phyloP scores from a whole-genome alignment of 805 yeast genomes.

The Pichia eremophila region DNA sequence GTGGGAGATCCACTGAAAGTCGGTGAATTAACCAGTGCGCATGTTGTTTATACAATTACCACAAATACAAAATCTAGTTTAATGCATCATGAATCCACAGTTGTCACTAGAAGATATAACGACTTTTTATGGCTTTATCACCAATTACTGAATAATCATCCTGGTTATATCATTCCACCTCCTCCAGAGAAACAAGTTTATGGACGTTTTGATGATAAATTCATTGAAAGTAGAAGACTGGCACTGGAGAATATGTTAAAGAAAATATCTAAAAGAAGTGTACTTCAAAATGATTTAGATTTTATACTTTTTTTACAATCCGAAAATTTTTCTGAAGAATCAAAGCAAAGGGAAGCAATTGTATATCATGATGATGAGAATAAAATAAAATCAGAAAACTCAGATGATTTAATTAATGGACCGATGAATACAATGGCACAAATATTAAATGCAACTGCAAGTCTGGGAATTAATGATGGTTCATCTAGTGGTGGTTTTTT shows the following conservation, averaged over 20 bases:
- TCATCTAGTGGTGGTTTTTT: conserved; percentile 42
- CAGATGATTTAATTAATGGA: neutral
- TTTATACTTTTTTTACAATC: conserved; percentile 70
- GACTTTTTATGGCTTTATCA: conserved; percentile 94
- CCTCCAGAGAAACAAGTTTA: conserved; percentile 92
- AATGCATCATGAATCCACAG: conserved; percentile 29
- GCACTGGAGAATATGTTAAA: conserved; percentile 80
- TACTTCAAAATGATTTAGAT: conserved; percentile 62
- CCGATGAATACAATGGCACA: conserved; percentile 21
- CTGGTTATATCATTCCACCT: conserved; percentile 88
- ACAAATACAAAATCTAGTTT: conserved; percentile 44
- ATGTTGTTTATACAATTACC: conserved; percentile 75
- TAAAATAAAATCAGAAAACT: conserved; percentile 9
- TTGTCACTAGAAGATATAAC: conserved; percentile 76
- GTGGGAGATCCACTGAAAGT: conserved; percentile 90
- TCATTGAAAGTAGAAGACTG: conserved; percentile 75
- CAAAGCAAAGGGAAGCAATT: conserved; percentile 57
- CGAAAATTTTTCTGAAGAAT: conserved; percentile 55
- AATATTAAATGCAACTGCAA: conserved; percentile 16
- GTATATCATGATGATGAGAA: conserved; percentile 23
- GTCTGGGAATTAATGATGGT: conserved; percentile 14
- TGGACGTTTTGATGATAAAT: conserved; percentile 85
- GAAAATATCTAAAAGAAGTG: conserved; percentile 51
- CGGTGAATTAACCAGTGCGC: conserved; percentile 83
- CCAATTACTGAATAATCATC: conserved; percentile 76